Conservation (phyloP, 1,284 basidiomycete species). For the Microbotryum intermedium region DNA sequence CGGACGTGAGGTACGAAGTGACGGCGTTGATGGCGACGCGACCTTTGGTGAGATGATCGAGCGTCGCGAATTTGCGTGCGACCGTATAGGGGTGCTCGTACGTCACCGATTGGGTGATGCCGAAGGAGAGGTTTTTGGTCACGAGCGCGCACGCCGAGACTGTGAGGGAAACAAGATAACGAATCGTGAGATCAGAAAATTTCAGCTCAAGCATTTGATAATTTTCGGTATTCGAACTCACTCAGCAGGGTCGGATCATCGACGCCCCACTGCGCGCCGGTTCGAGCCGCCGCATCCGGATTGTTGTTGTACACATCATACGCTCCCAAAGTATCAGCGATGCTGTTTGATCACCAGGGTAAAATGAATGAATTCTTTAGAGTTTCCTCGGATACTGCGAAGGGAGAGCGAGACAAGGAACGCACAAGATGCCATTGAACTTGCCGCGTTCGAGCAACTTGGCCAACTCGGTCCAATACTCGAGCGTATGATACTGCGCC, state of each 20-base stretch:
- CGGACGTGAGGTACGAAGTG: conserved; percentile 38
- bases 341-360: not conserved
- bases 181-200: not conserved
- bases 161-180: too few relatives aligned
- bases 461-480: conserved; percentile 7
- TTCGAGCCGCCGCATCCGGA: conserved; percentile 31
- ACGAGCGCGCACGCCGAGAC: not conserved
- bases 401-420: too few relatives aligned
- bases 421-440: conserved; percentile 28
- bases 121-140: conserved; percentile 9
- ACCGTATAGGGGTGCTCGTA: conserved; percentile 38
- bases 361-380: too few relatives aligned
- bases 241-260: conserved; percentile 1
- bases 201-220: not conserved
- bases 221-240: not conserved
- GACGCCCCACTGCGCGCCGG: conserved; percentile 32
- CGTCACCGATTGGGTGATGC: conserved; percentile 24
- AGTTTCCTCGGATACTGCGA: too few relatives aligned
- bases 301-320: conserved; percentile 34
- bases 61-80: conserved; percentile 38
- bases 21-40: conserved; percentile 40
- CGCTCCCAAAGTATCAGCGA: conserved; percentile 36
- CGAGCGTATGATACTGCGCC: conserved; percentile 3
- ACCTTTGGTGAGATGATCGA: conserved; percentile 41
- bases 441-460: conserved; percentile 46